phyloP scores from a whole-genome alignment of 176 grass and related monocot genomes.

The Rhipidocladum racemiflorum region DNA sequence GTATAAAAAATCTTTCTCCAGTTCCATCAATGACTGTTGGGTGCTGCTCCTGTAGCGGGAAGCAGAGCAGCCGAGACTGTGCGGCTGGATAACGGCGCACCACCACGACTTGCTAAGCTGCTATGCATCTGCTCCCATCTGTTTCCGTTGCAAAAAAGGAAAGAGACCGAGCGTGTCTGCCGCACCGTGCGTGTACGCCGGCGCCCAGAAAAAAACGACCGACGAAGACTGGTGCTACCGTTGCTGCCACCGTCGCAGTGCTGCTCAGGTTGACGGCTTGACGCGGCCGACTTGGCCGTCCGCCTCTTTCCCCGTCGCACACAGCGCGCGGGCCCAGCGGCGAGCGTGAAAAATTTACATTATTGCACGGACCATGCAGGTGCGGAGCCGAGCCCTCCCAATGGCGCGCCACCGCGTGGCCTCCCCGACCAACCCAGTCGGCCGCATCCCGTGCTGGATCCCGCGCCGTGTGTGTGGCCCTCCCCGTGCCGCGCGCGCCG shows the following conservation, averaged over 20 bases:
- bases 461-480: neutral
- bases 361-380: neutral
- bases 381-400: neutral
- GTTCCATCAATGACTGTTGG: too few relatives aligned
- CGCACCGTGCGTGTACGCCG: neutral
- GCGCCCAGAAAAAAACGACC: neutral
- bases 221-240: neutral
- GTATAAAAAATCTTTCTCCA: too few relatives aligned
- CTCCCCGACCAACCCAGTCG: conserved; percentile 12
- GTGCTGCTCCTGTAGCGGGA: neutral
- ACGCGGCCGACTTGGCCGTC: neutral
- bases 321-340: neutral
- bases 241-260: neutral
- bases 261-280: neutral
- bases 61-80: neutral
- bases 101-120: neutral
- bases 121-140: neutral
- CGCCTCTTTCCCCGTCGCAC: neutral
- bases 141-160: fast-evolving
- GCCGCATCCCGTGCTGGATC: neutral
- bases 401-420: conserved; percentile 25
- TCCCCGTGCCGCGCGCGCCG: neutral
- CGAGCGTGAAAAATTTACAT: conserved; percentile 13
- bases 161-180: neutral
- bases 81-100: neutral